These are phyloP conservation scores for Lineolata rhizophorae DNA, from an alignment of 495 filamentous ascomycete species.

Conservation along the genomic window DNA sequence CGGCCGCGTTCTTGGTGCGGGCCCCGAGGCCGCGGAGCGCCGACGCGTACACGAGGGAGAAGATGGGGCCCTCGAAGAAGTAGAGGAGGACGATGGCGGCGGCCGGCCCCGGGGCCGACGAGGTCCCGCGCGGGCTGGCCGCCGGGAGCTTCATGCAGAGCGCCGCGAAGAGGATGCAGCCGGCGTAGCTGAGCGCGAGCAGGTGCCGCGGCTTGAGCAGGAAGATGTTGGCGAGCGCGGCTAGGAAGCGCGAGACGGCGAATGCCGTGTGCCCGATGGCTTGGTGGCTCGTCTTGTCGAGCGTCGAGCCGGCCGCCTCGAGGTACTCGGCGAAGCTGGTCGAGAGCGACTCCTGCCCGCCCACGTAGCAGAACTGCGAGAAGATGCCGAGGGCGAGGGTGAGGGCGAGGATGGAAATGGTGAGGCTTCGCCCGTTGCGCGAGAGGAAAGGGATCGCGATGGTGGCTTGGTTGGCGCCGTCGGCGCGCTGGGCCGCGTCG, in stretches of 20 bases:
- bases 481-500: slow-evolving; percentile 28
- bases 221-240: slow-evolving; percentile 29
- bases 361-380: slow-evolving; percentile 43
- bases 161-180: slow-evolving; percentile 30
- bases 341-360: slow-evolving; percentile 37
- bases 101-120: not conserved
- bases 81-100: slow-evolving; percentile 21
- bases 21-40: slow-evolving; percentile 35
- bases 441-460: not conserved
- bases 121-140: slow-evolving; percentile 20
- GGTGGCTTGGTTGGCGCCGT: slow-evolving; percentile 25
- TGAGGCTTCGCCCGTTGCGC: slow-evolving; percentile 10
- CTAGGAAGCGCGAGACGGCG: slow-evolving; percentile 37
- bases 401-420: slow-evolving; percentile 30
- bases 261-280: slow-evolving; percentile 38
- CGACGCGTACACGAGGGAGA: slow-evolving; percentile 39
- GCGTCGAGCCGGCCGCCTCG: slow-evolving; percentile 16
- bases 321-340: slow-evolving; percentile 25
- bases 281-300: slow-evolving; percentile 19
- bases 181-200: slow-evolving; percentile 32
- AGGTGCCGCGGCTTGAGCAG: slow-evolving; percentile 37
- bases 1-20: slow-evolving; percentile 35
- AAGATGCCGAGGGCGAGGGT: slow-evolving; percentile 34
- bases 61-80: slow-evolving; percentile 36
- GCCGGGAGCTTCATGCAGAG: slow-evolving; percentile 30